Conservation (phyloP, 805 yeast genomes). For the Candida michaelii region DNA sequence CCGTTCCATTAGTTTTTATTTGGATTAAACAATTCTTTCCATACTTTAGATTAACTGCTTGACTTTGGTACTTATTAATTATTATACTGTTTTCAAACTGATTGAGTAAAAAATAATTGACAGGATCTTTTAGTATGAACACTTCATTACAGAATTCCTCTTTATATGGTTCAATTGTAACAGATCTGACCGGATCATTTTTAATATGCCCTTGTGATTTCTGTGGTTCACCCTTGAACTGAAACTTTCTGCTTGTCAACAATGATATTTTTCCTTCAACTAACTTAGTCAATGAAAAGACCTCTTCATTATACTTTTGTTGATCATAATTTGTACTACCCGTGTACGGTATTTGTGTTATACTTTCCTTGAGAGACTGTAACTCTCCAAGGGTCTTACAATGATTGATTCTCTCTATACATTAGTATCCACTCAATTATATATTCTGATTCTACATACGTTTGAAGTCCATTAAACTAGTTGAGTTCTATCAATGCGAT, state of each 20-base stretch:
- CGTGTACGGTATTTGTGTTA: neutral
- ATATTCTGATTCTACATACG: neutral
- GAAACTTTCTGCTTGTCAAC: constrained; percentile 19
- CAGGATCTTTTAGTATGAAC: neutral
- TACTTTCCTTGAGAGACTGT: neutral
- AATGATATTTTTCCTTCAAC: constrained; percentile 21
- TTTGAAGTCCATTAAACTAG: constrained; percentile 1
- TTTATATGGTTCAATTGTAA: constrained; percentile 3
- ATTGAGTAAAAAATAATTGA: constrained; percentile 7
- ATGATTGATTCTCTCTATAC: neutral
- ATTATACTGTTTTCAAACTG: constrained; percentile 5
- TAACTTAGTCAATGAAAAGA: constrained; percentile 20
- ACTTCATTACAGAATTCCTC: neutral
- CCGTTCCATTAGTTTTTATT: constrained; percentile 29
- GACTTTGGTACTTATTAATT: constrained; percentile 12
- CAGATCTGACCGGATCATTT: neutral
- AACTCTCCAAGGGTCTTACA: neutral
- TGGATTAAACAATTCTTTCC: constrained; percentile 18
- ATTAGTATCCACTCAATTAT: neutral
- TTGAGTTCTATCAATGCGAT: too few species aligned
- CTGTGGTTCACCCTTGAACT: constrained; percentile 32
- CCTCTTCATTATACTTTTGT: constrained; percentile 20
- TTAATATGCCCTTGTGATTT: neutral
- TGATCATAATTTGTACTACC: constrained; percentile 19
- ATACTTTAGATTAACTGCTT: constrained; percentile 24